Conservation (phyloP, 2,329 filamentous ascomycete species). For the Teratosphaeria zuluensis region DNA sequence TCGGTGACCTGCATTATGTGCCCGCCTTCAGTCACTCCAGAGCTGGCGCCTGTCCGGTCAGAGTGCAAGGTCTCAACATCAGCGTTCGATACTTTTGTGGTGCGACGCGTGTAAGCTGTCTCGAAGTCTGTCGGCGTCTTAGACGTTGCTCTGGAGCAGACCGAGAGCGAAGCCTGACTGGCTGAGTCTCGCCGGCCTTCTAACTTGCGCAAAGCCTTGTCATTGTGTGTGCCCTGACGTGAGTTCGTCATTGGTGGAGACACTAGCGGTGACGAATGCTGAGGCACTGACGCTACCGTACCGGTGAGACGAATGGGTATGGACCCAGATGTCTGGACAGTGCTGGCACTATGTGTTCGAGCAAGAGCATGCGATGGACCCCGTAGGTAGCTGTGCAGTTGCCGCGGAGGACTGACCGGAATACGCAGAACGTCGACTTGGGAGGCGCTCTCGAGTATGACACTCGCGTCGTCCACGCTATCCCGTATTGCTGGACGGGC, state of each 20-base stretch:
- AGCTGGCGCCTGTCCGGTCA: constrained; percentile 5
- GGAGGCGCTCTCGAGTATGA: not conserved
- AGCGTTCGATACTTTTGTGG: not conserved
- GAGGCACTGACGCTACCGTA: constrained; percentile 4
- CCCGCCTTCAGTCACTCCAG: constrained; percentile 10
- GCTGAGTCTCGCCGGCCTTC: constrained; percentile 1
- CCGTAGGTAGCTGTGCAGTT: constrained; percentile 6
- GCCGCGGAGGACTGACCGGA: constrained; percentile 6
- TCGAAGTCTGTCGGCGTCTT: not conserved
- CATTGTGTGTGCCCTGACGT: constrained; percentile 1
- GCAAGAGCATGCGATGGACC: constrained; percentile 2
- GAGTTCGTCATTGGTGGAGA: not conserved
- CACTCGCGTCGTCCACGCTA: constrained; percentile 3
- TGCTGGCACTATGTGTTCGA: constrained; percentile 7
- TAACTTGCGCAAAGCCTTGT: constrained; percentile 7
- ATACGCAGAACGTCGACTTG: constrained; percentile 1
- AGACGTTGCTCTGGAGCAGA: not conserved
- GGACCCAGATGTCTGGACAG: constrained; percentile 15
- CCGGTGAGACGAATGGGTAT: constrained; percentile 18
- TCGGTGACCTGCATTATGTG: constrained; percentile 38
- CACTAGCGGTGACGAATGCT: not conserved
- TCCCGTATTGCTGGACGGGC: constrained; percentile 4
- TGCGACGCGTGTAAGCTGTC: not conserved
- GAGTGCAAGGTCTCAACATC: constrained; percentile 1
- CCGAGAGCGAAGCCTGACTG: not conserved